These are phyloP conservation scores for Fragaria vesca DNA, from an alignment of 306 rosid species.

Conservation along the genomic window DNA sequence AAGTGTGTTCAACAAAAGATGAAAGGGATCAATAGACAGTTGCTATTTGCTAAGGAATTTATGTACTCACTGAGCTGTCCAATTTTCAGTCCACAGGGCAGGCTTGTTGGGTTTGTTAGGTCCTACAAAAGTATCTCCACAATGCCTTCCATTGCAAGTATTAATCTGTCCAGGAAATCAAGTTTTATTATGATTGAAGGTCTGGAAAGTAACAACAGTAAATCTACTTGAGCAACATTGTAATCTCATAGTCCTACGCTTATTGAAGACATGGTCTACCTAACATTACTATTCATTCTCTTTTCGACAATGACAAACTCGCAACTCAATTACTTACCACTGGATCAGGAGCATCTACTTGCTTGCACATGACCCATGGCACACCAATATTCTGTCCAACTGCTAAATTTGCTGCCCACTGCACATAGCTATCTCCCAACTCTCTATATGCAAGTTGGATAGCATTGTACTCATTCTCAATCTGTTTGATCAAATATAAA, in stretches of 20 bases:
- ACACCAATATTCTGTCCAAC: slow-evolving; percentile 41
- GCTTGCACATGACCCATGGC: slow-evolving; percentile 99
- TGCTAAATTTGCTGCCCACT: slow-evolving; percentile 85
- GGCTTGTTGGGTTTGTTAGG: slow-evolving; percentile 95
- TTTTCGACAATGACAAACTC: background rate
- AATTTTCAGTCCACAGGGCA: slow-evolving; percentile 85
- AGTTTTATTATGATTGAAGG: background rate
- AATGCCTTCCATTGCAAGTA: slow-evolving; percentile 93
- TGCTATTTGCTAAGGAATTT: background rate
- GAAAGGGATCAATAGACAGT: background rate
- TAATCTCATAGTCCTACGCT: background rate
- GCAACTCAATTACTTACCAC: slow-evolving; percentile 43
- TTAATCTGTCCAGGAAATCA: slow-evolving; percentile 52
- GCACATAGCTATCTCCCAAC: slow-evolving; percentile 54
- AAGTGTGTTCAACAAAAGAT: slow-evolving; percentile 6
- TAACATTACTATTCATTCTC: background rate
- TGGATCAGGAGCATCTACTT: slow-evolving; percentile 84
- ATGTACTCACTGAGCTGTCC: slow-evolving; percentile 89
- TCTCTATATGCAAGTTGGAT: slow-evolving; percentile 65
- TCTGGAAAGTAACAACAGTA: background rate
- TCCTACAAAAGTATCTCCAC: slow-evolving; percentile 90
- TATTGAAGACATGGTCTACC: background rate
- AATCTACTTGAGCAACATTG: background rate
- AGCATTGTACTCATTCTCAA: slow-evolving; percentile 89
- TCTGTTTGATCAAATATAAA: slow-evolving; percentile 35